phyloP scores from a whole-genome alignment of 495 filamentous ascomycete species.

The Peziza echinospora region DNA sequence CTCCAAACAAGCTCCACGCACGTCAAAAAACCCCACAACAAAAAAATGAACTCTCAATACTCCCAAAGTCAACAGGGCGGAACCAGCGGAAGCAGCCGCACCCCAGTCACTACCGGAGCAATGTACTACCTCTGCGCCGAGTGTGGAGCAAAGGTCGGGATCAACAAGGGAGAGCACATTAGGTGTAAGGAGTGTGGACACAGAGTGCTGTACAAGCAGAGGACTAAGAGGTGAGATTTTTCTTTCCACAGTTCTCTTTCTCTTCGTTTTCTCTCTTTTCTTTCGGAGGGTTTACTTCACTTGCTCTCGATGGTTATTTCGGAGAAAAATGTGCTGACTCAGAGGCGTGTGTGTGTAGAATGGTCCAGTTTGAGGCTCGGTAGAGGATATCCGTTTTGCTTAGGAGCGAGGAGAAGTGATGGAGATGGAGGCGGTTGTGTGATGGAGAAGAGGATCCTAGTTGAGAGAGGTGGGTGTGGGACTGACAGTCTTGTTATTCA shows the following conservation, averaged over 20 bases:
- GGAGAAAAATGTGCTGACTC: slow-evolving; percentile 1
- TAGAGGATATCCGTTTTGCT: slow-evolving; percentile 19
- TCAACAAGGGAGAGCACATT: slow-evolving; percentile 71
- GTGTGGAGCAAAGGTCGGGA: slow-evolving; percentile 58
- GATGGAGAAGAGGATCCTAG: not conserved
- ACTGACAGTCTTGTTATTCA: too few relatives aligned
- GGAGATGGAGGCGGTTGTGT: not conserved
- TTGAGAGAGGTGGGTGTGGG: too few relatives aligned
- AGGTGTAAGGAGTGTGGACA: slow-evolving; percentile 93
- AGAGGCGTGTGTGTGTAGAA: slow-evolving; percentile 25
- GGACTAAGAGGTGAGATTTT: slow-evolving; percentile 72
- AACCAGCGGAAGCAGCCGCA: not conserved
- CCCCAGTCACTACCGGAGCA: slow-evolving; percentile 15
- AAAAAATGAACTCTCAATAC: too few relatives aligned
- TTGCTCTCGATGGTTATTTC: not conserved
- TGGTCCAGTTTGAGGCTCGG: slow-evolving; percentile 97
- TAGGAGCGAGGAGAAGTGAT: not conserved
- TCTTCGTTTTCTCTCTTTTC: not conserved
- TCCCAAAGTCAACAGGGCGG: too few relatives aligned
- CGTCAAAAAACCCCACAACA: too few relatives aligned
- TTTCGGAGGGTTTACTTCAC: not conserved
- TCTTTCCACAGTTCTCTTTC: not conserved
- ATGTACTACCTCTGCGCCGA: slow-evolving; percentile 87
- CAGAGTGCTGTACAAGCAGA: slow-evolving; percentile 89
- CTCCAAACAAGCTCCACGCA: too few relatives aligned